These are phyloP conservation scores for Paecilomyces dactylethromorphus DNA, from an alignment of 2,329 filamentous ascomycete genomes.

Conservation along the genomic window DNA sequence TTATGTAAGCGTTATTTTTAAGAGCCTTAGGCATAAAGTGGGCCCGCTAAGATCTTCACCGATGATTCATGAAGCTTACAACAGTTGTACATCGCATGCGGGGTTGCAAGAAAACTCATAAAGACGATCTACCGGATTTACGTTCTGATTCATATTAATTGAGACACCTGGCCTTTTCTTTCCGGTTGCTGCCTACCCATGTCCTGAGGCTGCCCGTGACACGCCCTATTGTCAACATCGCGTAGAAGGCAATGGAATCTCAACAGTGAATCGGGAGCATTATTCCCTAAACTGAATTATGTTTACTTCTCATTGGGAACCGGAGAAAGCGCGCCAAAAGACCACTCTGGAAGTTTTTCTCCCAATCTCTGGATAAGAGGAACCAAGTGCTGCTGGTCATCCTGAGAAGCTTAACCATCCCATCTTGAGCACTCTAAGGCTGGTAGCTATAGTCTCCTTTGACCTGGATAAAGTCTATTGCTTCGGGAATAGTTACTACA, in stretches of 20 bases:
- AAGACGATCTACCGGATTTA: background rate
- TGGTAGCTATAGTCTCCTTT: background rate
- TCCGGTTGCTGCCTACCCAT: background rate
- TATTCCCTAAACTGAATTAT: background rate
- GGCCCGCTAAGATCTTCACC: background rate
- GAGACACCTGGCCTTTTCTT: background rate
- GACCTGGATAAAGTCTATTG: background rate
- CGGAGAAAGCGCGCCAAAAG: background rate
- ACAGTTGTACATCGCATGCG: background rate
- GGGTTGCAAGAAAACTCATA: background rate
- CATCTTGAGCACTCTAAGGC: background rate
- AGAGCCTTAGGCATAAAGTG: background rate
- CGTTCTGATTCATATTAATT: background rate
- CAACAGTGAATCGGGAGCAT: background rate
- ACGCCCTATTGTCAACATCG: constrained; percentile 2
- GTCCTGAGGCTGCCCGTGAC: background rate
- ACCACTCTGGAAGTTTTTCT: background rate
- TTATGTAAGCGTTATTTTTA: background rate
- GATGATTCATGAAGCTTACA: background rate
- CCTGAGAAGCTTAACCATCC: background rate
- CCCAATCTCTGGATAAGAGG: background rate
- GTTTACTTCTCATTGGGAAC: background rate
- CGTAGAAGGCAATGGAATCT: constrained; percentile 10
- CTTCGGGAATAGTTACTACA: background rate
- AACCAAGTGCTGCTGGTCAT: background rate